These are phyloP conservation scores for Aphanomyces cochlioides DNA, from an alignment of 352 stramenopile species.

Conservation along the genomic window DNA sequence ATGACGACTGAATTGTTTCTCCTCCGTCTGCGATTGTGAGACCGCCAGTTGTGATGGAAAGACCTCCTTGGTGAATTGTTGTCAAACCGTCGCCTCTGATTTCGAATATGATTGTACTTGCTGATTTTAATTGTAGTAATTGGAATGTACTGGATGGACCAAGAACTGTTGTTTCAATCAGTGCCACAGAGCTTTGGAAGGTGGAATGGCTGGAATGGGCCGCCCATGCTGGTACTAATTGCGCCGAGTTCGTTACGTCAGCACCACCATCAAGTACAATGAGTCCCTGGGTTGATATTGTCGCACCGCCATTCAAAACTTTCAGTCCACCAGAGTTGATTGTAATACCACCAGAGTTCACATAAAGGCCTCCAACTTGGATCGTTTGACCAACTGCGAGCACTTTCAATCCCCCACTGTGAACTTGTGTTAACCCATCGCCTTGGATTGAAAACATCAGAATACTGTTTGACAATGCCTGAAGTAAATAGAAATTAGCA, in stretches of 20 bases:
- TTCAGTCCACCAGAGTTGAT: constrained; percentile 43
- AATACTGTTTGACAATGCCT: constrained; percentile 33
- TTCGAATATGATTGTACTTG: neutral
- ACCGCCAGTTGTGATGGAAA: neutral
- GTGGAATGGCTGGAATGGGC: neutral
- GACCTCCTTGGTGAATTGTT: neutral
- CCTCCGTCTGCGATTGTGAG: constrained; percentile 22
- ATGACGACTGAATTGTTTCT: constrained; percentile 33
- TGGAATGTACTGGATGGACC: neutral
- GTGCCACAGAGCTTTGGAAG: constrained; percentile 7
- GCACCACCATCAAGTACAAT: constrained; percentile 41
- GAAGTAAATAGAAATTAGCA: constrained; percentile 47
- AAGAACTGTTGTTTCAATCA: constrained; percentile 27
- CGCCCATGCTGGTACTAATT: neutral
- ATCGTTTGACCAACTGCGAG: constrained; percentile 42
- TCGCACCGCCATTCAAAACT: constrained; percentile 41
- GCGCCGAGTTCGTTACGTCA: constrained; percentile 32
- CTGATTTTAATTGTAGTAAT: neutral
- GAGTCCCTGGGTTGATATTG: constrained; percentile 38
- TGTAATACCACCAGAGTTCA: constrained; percentile 37
- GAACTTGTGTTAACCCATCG: constrained; percentile 47
- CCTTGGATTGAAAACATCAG: constrained; percentile 46
- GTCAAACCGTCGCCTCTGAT: neutral
- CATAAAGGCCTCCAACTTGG: constrained; percentile 40
- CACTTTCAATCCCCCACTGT: constrained; percentile 40